phyloP scores from a whole-genome alignment of 2,329 filamentous ascomycete species.

The Sporothrix brasiliensis region DNA sequence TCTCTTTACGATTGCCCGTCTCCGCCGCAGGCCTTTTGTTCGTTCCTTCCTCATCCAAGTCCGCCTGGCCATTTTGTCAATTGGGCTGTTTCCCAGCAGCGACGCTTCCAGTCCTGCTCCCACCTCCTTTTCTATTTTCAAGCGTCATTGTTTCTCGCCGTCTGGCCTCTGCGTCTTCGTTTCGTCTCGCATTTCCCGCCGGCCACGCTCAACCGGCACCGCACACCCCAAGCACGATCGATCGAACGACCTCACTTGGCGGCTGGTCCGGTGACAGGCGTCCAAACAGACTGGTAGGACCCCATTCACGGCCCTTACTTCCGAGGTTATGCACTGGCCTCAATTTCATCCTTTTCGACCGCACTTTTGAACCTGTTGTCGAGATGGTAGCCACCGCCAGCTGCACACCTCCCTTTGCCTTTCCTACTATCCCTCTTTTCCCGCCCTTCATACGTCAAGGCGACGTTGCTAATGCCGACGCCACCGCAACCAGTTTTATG shows the following conservation, averaged over 20 bases:
- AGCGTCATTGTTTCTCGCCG: background rate
- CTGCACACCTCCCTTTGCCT: conserved; percentile 25
- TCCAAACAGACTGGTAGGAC: conserved; percentile 9
- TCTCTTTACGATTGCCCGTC: conserved; percentile 14
- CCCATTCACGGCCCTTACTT: background rate
- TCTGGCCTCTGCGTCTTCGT: background rate
- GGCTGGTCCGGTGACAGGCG: conserved; percentile 27
- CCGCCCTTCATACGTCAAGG: conserved; percentile 21
- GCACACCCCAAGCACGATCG: conserved; percentile 1
- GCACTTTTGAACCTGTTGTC: background rate
- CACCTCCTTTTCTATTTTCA: conserved; percentile 13
- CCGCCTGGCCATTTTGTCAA: conserved; percentile 31
- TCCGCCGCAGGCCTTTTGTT: conserved; percentile 20
- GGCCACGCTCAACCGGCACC: background rate
- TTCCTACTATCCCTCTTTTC: conserved; percentile 5
- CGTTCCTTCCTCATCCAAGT: conserved; percentile 34
- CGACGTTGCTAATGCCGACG: conserved; percentile 9
- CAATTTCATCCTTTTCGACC: background rate
- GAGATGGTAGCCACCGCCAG: conserved; percentile 1
- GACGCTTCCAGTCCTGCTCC: conserved; percentile 4
- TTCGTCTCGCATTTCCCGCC: conserved; percentile 1
- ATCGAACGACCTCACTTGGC: conserved; percentile 6
- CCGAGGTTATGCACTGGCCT: too few species aligned
- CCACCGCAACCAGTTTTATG: background rate
- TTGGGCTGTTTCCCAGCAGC: conserved; percentile 34